Evolutionary conservation across 495 filamentous ascomycete genomes (phyloP).

Genomic region (Apodospora peruviana): DNA sequence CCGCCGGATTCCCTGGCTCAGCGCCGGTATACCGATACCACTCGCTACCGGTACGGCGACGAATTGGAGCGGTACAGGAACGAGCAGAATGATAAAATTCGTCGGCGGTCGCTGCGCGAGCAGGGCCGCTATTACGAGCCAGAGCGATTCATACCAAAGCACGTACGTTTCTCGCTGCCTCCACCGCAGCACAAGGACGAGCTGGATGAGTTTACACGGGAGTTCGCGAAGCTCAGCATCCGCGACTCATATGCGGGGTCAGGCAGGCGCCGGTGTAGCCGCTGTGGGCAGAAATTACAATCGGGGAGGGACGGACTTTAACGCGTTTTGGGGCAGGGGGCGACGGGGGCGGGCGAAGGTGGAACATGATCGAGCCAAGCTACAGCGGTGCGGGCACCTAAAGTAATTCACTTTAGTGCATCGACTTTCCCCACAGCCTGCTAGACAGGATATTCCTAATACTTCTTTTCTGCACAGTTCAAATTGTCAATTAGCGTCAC

Average conservation of each 20-base stretch:
- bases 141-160: conserved; percentile 3
- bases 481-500: not conserved
- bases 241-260: not conserved
- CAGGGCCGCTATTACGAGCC: conserved; percentile 6
- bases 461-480: not conserved
- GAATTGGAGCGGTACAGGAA: not conserved
- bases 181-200: conserved; percentile 2
- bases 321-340: conserved; percentile 6
- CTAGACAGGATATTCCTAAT: conserved; percentile 1
- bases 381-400: conserved; percentile 1
- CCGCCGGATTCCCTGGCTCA: not conserved
- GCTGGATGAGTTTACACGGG: conserved; percentile 4
- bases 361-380: not conserved
- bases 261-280: conserved; percentile 2
- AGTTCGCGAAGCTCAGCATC: conserved; percentile 6
- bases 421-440: conserved; percentile 1
- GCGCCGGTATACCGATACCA: not conserved
- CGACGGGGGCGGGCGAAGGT: conserved; percentile 1
- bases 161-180: conserved; percentile 6
- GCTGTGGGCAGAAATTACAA: conserved; percentile 2
- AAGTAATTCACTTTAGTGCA: conserved; percentile 2
- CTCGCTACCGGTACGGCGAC: not conserved
- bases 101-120: not conserved
- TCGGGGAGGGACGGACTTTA: conserved; percentile 3
- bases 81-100: conserved; percentile 3